phyloP scores from a whole-genome alignment of 2,329 filamentous ascomycete species.

The Tetracladium maxilliforme region DNA sequence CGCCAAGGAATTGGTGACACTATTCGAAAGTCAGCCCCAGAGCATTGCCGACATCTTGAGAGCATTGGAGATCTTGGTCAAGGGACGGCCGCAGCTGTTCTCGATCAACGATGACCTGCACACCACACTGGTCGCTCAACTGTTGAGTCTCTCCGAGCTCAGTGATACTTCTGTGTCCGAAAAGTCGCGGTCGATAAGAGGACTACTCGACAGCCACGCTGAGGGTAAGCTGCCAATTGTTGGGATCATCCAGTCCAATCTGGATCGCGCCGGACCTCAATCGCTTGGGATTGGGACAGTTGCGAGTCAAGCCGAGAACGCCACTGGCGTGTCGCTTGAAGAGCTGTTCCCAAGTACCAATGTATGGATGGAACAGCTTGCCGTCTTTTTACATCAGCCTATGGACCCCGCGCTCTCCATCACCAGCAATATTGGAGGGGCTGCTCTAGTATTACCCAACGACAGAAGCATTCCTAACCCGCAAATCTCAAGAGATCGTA shows the following conservation, averaged over 20 bases:
- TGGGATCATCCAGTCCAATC: slow-evolving; percentile 37
- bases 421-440: slow-evolving; percentile 57
- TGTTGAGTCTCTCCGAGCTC: no score
- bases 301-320: slow-evolving; percentile 28
- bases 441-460: no score
- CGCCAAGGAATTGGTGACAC: no score
- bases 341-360: slow-evolving; percentile 47
- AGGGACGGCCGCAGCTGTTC: no score
- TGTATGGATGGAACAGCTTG: slow-evolving; percentile 52
- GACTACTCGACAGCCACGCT: no score
- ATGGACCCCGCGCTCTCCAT: slow-evolving; percentile 56
- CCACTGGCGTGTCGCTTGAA: slow-evolving; percentile 13
- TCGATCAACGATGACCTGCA: no score
- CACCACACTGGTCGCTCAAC: no score
- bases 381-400: slow-evolving; percentile 31
- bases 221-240: slow-evolving; percentile 29
- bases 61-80: no score
- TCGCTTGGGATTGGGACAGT: slow-evolving; percentile 41
- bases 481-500: slow-evolving; percentile 40
- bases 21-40: no score
- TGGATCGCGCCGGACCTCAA: slow-evolving; percentile 30
- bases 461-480: slow-evolving; percentile 5
- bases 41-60: no score
- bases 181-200: no score
- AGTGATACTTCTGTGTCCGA: no score